These are phyloP conservation scores for Prunus fruticosa DNA, from an alignment of 306 rosid genomes.

Conservation along the genomic window DNA sequence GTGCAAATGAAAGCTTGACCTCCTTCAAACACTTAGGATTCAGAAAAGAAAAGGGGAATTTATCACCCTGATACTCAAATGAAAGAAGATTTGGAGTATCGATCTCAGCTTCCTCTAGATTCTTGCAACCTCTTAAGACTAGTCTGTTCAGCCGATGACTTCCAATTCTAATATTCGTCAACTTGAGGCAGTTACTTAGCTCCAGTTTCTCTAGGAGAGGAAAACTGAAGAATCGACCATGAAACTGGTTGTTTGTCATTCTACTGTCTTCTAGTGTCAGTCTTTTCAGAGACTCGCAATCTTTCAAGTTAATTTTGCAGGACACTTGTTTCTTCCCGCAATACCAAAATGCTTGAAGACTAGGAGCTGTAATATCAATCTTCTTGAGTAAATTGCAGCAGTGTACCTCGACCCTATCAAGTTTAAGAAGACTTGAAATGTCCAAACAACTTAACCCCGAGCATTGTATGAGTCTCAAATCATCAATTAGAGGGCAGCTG, in stretches of 20 bases:
- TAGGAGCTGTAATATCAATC: slow-evolving; percentile 37
- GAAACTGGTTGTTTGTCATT: slow-evolving; percentile 30
- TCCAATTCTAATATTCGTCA: slow-evolving; percentile 10
- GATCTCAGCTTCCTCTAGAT: slow-evolving; percentile 3
- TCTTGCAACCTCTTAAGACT: slow-evolving; percentile 17
- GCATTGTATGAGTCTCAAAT: slow-evolving; percentile 52
- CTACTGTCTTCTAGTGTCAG: slow-evolving; percentile 44
- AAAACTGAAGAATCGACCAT: slow-evolving; percentile 1
- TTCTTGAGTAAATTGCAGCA: slow-evolving; percentile 5
- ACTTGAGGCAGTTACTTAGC: neutral
- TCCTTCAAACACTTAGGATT: slow-evolving; percentile 7
- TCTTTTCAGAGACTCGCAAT: slow-evolving; percentile 46
- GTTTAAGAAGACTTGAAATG: slow-evolving; percentile 12
- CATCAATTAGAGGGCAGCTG: slow-evolving; percentile 41
- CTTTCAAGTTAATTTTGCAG: slow-evolving; percentile 40
- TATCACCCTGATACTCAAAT: slow-evolving; percentile 15
- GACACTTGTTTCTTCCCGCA: slow-evolving; percentile 25
- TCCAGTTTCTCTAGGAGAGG: slow-evolving; percentile 35
- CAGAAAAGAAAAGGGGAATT: slow-evolving; percentile 12
- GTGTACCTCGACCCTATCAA: slow-evolving; percentile 12
- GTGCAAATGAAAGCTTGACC: slow-evolving; percentile 10
- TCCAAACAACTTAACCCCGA: slow-evolving; percentile 27
- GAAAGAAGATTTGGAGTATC: slow-evolving; percentile 22
- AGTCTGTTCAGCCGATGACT: slow-evolving; percentile 6
- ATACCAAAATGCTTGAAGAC: slow-evolving; percentile 60